Conservation (phyloP, 1,284 basidiomycete species). For the Ganoderma sp. region DNA sequence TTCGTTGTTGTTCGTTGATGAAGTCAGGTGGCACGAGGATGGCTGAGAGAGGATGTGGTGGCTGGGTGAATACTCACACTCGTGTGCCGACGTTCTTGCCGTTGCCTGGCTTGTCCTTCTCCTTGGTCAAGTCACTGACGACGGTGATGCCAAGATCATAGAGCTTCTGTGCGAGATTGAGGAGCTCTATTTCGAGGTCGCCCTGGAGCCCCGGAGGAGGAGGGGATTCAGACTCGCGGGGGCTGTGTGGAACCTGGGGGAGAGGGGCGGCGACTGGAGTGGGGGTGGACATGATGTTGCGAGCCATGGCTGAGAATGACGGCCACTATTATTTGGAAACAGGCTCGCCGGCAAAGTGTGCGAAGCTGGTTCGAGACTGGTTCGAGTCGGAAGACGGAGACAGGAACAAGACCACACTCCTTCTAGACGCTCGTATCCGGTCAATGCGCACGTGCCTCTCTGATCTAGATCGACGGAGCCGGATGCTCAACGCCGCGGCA, state of each 20-base stretch:
- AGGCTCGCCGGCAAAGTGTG: constrained; percentile 3
- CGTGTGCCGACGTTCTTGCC: constrained; percentile 72
- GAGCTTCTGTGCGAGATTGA: constrained; percentile 73
- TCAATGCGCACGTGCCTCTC: neutral
- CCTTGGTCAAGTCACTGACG: constrained; percentile 78
- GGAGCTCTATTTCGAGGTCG: constrained; percentile 74
- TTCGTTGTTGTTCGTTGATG: neutral
- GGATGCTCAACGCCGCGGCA: neutral
- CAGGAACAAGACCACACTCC: constrained; percentile 12
- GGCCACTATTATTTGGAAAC: neutral
- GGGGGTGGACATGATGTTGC: constrained; percentile 31
- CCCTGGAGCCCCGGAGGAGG: constrained; percentile 69
- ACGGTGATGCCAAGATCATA: constrained; percentile 82
- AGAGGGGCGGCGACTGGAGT: constrained; percentile 9
- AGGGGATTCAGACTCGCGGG: constrained; percentile 71
- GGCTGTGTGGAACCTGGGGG: constrained; percentile 67
- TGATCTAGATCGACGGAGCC: neutral
- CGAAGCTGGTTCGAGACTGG: neutral
- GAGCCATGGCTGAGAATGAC: constrained; percentile 24
- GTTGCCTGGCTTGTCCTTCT: constrained; percentile 67
- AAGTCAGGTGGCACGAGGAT: neutral
- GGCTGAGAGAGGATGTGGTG: neutral
- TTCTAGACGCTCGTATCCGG: neutral
- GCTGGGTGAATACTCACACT: constrained; percentile 54
- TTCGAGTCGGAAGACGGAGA: constrained; percentile 1